Conservation (phyloP, 768 basidiomycete genomes). For the Erythrobasidium yunnanense region DNA sequence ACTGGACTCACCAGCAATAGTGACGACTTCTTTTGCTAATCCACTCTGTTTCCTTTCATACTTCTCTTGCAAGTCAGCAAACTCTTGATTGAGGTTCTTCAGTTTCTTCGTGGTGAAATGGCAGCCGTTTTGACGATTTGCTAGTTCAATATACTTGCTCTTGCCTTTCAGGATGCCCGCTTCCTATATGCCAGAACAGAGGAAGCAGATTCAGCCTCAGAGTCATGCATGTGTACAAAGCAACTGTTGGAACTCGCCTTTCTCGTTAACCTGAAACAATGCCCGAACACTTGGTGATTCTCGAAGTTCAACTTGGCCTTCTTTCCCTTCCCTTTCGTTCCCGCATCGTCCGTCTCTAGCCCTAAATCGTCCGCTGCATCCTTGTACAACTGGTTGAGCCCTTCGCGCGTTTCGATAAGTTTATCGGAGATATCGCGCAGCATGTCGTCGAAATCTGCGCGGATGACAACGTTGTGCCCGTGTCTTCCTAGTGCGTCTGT, state of each 20-base stretch:
- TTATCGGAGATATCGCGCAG: conserved; percentile 59
- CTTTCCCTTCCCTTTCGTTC: conserved; percentile 51
- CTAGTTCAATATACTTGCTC: conserved; percentile 68
- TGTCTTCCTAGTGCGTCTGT: conserved; percentile 60
- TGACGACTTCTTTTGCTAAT: conserved; percentile 83
- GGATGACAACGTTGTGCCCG: conserved; percentile 73
- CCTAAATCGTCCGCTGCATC: conserved; percentile 58
- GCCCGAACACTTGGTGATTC: conserved; percentile 75
- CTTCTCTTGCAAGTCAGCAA: conserved; percentile 53
- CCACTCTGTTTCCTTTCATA: conserved; percentile 68
- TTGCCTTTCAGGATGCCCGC: conserved; percentile 56
- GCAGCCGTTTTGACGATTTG: conserved; percentile 71
- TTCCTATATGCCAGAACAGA: conserved; percentile 50
- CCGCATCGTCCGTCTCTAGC: conserved; percentile 50
- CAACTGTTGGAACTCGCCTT: conserved; percentile 51
- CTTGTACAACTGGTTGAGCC: conserved; percentile 69
- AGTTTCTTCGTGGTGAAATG: conserved; percentile 74
- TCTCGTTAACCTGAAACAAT: conserved; percentile 85
- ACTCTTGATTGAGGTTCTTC: conserved; percentile 61
- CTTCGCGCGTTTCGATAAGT: conserved; percentile 62
- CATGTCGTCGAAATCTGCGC: conserved; percentile 73
- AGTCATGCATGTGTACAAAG: not conserved
- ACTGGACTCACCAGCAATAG: conserved; percentile 65
- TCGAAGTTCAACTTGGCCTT: conserved; percentile 73
- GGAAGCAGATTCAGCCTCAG: not conserved